Evolutionary conservation across 1,284 basidiomycete genomes (phyloP).

Genomic region (Cerrena zonata): DNA sequence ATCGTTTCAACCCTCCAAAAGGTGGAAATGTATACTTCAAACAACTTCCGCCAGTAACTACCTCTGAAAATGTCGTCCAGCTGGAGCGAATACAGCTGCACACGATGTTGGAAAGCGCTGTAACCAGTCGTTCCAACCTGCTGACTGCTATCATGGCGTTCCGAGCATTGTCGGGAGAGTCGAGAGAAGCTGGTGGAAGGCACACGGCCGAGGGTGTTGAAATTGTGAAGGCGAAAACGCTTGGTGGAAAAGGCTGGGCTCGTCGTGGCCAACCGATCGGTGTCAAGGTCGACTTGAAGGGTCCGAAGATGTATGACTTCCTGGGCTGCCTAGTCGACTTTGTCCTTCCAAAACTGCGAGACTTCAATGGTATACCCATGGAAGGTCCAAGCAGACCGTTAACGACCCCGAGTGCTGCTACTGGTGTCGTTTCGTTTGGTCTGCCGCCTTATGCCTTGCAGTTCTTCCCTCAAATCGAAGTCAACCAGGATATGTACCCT

Average conservation of each 20-base stretch:
- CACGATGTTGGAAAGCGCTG: conserved; percentile 76
- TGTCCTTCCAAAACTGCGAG: conserved; percentile 87
- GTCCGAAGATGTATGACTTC: conserved; percentile 92
- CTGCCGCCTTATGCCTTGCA: conserved; percentile 80
- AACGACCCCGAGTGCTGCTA: conserved; percentile 69
- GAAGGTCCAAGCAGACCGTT: conserved; percentile 58
- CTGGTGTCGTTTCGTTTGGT: conserved; percentile 87
- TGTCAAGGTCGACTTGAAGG: conserved; percentile 85
- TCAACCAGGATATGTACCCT: conserved; percentile 85
- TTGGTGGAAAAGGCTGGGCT: conserved; percentile 77
- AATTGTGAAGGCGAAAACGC: conserved; percentile 73
- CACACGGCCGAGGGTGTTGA: conserved; percentile 73
- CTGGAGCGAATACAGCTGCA: conserved; percentile 85
- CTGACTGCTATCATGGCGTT: conserved; percentile 83
- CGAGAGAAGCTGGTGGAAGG: conserved; percentile 61
- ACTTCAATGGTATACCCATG: conserved; percentile 79
- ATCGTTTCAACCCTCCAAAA: conserved; percentile 67
- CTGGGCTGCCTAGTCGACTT: conserved; percentile 86
- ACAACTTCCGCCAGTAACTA: conserved; percentile 58
- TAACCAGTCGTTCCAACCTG: conserved; percentile 72
- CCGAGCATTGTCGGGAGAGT: conserved; percentile 83
- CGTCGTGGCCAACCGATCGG: conserved; percentile 80
- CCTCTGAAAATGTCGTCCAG: conserved; percentile 61
- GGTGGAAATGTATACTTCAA: conserved; percentile 67
- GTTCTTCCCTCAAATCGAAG: conserved; percentile 91